Base-by-base conservation (phyloP, 2,329 filamentous ascomycete species). In the Periconia sp. region DNA sequence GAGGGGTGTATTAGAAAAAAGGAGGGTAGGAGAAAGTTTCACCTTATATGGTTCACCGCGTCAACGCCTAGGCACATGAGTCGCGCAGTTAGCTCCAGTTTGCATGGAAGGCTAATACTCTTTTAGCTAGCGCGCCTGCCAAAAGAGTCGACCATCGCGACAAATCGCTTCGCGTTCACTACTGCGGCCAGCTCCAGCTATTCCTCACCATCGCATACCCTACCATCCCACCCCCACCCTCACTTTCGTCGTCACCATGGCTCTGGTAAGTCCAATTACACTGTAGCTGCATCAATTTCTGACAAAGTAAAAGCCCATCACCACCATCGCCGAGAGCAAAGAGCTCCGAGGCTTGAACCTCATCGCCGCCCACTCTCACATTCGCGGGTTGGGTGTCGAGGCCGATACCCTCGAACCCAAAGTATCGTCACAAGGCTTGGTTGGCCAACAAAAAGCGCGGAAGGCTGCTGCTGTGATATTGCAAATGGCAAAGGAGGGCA, bases 401-500 rank as follows among this genome's bases (percentile, higher is more conserved):
- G 80, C 86, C 54, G 92, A 96, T 70, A 94, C 91, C 7, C 82
- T 99, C 61, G 92, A 96, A 69, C 92, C 94, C 18, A 87, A 93
- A 55, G 77, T 84, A 27, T 83, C 89, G 45, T 96, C 93, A 14
- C 94, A 99, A 75, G 94, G 94, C 35, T 85, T 99, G 6, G 93
- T 99, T 9, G 94, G 94, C 44, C 94, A 99, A 77, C 88, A 95
- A 70, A 96, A 96, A 81, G 94, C 94, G 52, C 88, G 94, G 56
- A 97, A 97, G 77, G 94, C 94, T 10, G 94, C 94, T 2, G 94
- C 93, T 1, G 89, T 99, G 46, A 96, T 99, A 66, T 79, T 99
- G 57, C 92, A 96, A 80, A 99, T 99, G 94, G 95, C 96, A 67
- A 97, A 96, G 79, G 92, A 97, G 71, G 93, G 93, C 70, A 97